These are phyloP conservation scores for Scedosporium boydii DNA, from an alignment of 2,329 filamentous ascomycete genomes.

Conservation along the genomic window DNA sequence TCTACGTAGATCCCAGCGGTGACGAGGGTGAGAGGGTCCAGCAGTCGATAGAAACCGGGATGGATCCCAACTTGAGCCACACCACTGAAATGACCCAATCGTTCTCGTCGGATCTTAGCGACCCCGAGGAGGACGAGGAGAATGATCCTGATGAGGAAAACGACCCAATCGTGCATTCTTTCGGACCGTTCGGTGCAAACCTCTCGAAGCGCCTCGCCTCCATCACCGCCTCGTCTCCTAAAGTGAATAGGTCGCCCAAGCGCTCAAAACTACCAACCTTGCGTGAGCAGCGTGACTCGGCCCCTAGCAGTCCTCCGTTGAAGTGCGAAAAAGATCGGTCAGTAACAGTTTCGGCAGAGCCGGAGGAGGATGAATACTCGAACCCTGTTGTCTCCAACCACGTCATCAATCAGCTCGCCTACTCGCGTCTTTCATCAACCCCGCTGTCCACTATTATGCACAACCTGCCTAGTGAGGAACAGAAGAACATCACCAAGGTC, in stretches of 20 bases:
- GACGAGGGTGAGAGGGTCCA: slow-evolving; percentile 9
- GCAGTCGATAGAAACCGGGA: not conserved
- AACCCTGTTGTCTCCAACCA: slow-evolving; percentile 53
- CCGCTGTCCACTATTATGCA: slow-evolving; percentile 82
- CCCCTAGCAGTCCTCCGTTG: slow-evolving; percentile 13
- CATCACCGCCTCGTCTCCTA: slow-evolving; percentile 61
- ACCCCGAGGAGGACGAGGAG: slow-evolving; percentile 48
- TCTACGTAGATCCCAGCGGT: slow-evolving; percentile 14
- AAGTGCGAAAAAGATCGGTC: slow-evolving; percentile 11
- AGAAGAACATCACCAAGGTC: slow-evolving; percentile 47
- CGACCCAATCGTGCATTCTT: slow-evolving; percentile 84
- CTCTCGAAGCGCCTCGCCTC: slow-evolving; percentile 74
- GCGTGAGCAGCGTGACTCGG: slow-evolving; percentile 8
- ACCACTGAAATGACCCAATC: slow-evolving; percentile 31
- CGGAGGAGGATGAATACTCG: slow-evolving; percentile 8
- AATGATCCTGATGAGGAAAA: slow-evolving; percentile 88
- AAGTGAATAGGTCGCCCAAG: slow-evolving; percentile 15
- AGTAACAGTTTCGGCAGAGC: not conserved
- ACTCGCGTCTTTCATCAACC: slow-evolving; percentile 83
- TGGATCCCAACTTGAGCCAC: slow-evolving; percentile 11
- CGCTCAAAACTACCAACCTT: slow-evolving; percentile 14
- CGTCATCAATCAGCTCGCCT: slow-evolving; percentile 89
- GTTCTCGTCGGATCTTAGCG: slow-evolving; percentile 47
- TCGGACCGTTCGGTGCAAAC: slow-evolving; percentile 81
- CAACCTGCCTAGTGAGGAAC: slow-evolving; percentile 65